phyloP scores from a whole-genome alignment of 768 basidiomycete species.

The Termitomyces sp. region DNA sequence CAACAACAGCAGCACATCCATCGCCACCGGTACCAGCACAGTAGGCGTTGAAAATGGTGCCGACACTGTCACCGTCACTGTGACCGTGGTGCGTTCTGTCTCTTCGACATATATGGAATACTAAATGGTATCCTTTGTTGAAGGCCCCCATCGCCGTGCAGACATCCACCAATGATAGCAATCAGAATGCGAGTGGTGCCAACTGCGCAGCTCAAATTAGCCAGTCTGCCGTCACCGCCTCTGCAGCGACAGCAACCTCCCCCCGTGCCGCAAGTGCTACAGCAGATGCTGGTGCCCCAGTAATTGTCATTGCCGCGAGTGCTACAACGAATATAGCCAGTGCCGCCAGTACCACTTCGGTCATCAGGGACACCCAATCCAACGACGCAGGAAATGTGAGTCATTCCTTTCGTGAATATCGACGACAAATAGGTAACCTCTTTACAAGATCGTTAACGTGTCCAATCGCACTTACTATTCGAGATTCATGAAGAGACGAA shows the following conservation, averaged over 20 bases:
- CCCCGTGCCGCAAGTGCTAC: not conserved
- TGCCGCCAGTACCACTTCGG: not conserved
- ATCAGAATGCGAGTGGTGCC: not conserved
- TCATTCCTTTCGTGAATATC: too few relatives aligned
- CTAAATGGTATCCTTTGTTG: not conserved
- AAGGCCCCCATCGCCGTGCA: not conserved
- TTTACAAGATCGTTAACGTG: not conserved
- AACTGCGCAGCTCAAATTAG: not conserved
- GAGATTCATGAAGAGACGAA: not conserved
- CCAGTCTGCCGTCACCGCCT: not conserved
- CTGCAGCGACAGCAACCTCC: not conserved
- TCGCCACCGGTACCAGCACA: not conserved
- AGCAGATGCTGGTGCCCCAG: not conserved
- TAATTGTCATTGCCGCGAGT: not conserved
- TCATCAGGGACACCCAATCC: not conserved
- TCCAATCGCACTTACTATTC: not conserved
- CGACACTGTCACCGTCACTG: not conserved
- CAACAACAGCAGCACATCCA: not conserved
- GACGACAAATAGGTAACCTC: not conserved
- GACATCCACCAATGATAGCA: not conserved
- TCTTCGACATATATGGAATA: too few relatives aligned
- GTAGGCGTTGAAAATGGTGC: not conserved
- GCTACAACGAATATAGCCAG: not conserved
- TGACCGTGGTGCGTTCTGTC: not conserved
- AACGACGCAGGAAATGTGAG: not conserved